These are phyloP conservation scores for Cornus suecica DNA, from an alignment of 148 eudicot species.

Conservation along the genomic window DNA sequence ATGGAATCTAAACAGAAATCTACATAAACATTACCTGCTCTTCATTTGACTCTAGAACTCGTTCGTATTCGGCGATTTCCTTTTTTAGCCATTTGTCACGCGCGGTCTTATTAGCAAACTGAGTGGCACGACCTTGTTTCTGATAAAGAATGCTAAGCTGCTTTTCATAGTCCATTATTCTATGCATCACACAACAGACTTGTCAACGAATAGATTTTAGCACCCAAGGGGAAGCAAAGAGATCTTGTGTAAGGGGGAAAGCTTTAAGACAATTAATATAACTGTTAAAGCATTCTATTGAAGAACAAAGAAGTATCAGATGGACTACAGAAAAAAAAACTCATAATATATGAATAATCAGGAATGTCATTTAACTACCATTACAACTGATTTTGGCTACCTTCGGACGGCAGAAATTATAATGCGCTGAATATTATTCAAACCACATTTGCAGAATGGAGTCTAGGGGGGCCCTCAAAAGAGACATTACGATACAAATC, in stretches of 20 bases:
- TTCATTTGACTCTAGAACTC: conserved; percentile 57
- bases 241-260: not conserved
- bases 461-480: not conserved
- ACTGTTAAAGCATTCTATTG: not conserved
- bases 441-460: not conserved
- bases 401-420: not conserved
- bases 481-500: not conserved
- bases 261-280: not conserved
- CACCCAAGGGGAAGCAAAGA: not conserved
- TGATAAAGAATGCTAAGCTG: conserved; percentile 93
- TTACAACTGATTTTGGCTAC: not conserved
- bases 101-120: conserved; percentile 81
- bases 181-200: conserved; percentile 26
- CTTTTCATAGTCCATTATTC: conserved; percentile 95
- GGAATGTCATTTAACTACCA: not conserved
- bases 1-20: not conserved
- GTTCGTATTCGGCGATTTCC: conserved; percentile 78
- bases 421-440: not conserved
- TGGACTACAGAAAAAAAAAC: not conserved
- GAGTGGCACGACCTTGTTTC: conserved; percentile 97
- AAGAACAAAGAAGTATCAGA: not conserved
- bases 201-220: conserved; percentile 7
- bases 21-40: conserved; percentile 54
- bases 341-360: too few species aligned
- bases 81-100: conserved; percentile 91